phyloP scores from a whole-genome alignment of 805 yeast species.

The Nakazawaea anatomiae region DNA sequence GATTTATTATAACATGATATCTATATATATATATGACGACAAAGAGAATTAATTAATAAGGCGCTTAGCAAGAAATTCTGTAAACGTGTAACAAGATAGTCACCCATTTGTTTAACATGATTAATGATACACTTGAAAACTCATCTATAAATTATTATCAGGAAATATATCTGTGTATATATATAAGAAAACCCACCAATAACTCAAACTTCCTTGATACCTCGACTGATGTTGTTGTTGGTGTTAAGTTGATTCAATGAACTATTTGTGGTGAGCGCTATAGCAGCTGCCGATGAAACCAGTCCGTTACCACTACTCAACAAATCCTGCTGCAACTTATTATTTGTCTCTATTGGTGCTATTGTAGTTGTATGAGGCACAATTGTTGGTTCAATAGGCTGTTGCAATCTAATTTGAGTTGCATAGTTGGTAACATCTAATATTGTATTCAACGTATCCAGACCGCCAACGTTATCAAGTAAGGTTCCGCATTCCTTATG shows the following conservation, averaged over 20 bases:
- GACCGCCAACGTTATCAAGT: constrained; percentile 39
- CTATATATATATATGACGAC: too few relatives aligned
- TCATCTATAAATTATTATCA: too few relatives aligned
- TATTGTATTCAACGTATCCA: constrained; percentile 36
- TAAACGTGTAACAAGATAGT: too few relatives aligned
- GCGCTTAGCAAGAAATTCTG: too few relatives aligned
- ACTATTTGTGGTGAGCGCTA: constrained; percentile 7
- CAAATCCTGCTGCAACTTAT: constrained; percentile 6
- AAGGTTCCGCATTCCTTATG: constrained; percentile 45
- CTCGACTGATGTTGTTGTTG: background rate
- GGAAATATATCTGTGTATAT: too few relatives aligned
- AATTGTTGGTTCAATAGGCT: constrained; percentile 6
- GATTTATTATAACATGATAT: too few relatives aligned
- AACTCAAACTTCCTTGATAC: background rate
- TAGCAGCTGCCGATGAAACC: constrained; percentile 7
- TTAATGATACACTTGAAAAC: too few relatives aligned
- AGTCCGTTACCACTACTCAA: constrained; percentile 2
- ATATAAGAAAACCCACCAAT: too few relatives aligned
- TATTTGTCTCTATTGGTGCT: constrained; percentile 7
- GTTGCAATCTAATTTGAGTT: constrained; percentile 11
- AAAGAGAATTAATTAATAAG: too few relatives aligned
- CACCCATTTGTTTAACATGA: too few relatives aligned
- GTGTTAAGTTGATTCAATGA: constrained; percentile 7
- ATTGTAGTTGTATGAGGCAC: constrained; percentile 11
- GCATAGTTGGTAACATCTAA: constrained; percentile 25